A percentile compares a stretch with the other conserved stretches of the same genome.
phyloP scores from a whole-genome alignment of 2,329 filamentous ascomycete species.

The Trichoderma cornu-damae region DNA sequence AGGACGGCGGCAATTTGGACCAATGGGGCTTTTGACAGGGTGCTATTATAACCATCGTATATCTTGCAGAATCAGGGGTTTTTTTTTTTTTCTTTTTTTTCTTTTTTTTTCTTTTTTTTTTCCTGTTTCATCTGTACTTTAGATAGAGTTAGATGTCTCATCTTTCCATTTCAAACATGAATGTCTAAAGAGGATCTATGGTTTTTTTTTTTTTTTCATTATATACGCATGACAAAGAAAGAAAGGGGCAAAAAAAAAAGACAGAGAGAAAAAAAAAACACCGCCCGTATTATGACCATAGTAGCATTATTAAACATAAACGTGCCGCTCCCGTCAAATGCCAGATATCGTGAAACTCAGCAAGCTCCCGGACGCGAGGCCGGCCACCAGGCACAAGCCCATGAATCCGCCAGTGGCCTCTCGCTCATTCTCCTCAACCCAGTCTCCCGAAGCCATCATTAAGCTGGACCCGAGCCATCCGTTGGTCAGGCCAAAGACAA shows the following conservation, averaged over 20 bases:
- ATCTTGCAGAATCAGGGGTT: background rate
- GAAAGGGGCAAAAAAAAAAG: no score
- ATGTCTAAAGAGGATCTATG: background rate
- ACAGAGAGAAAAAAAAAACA: background rate
- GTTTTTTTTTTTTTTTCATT: no score
- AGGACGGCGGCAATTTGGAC: background rate
- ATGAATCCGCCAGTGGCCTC: constrained; percentile 93
- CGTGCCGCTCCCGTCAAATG: no score
- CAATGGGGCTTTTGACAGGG: background rate
- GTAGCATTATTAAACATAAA: no score
- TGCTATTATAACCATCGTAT: background rate
- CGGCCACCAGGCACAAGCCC: constrained; percentile 81
- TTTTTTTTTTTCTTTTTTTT: background rate
- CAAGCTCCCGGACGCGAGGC: constrained; percentile 78
- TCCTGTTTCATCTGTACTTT: background rate
- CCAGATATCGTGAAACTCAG: constrained; percentile 72
- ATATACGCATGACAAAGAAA: no score
- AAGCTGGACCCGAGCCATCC: constrained; percentile 81
- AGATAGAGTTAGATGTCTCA: background rate
- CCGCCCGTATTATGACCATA: background rate
- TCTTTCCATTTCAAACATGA: background rate
- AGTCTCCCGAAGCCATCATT: constrained; percentile 85
- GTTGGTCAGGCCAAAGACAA: constrained; percentile 77
- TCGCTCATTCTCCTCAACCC: constrained; percentile 75
- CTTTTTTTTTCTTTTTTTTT: background rate